Evolutionary conservation across 768 basidiomycete species (phyloP).

Genomic region (Trametopsis cervina): DNA sequence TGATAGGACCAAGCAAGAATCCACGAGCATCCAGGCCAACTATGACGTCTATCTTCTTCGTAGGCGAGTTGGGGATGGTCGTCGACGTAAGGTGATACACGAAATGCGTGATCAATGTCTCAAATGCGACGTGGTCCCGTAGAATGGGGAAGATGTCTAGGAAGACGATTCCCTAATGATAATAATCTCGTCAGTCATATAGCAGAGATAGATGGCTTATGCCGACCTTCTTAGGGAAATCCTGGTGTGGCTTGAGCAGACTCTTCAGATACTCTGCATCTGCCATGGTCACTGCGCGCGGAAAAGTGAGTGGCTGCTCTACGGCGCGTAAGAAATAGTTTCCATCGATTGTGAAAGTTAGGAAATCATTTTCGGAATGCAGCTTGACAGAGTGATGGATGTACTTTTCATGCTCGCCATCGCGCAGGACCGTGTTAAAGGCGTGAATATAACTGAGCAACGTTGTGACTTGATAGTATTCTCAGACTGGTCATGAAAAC

Average conservation of each 20-base stretch:
- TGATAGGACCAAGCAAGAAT: constrained; percentile 88
- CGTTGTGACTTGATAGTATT: too few species aligned
- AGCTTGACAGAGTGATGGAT: too few species aligned
- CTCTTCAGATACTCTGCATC: constrained; percentile 68
- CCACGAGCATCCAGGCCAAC: constrained; percentile 96
- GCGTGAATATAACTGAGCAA: too few species aligned
- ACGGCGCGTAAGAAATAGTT: too few species aligned
- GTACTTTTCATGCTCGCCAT: too few species aligned
- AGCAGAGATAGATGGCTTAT: too few species aligned
- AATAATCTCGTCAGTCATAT: background rate
- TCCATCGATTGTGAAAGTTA: too few species aligned
- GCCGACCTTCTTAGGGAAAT: constrained; percentile 87
- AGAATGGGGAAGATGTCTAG: constrained; percentile 94
- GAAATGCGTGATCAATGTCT: constrained; percentile 86
- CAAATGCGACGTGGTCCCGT: constrained; percentile 78
- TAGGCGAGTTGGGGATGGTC: constrained; percentile 53
- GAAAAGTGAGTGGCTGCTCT: too few species aligned
- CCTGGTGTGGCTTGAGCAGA: constrained; percentile 52
- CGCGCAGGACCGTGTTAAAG: too few species aligned
- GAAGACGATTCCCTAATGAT: constrained; percentile 83
- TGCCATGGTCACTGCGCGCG: constrained; percentile 39
- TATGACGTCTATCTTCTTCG: constrained; percentile 79
- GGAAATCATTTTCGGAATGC: too few species aligned
- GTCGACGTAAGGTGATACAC: constrained; percentile 78
- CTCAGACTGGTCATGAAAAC: too few species aligned